Percentiles rank a stretch among this genome's conserved stretches.
phyloP scores from a whole-genome alignment of 495 filamentous ascomycete species.

The Hyaloscypha finlandica region DNA sequence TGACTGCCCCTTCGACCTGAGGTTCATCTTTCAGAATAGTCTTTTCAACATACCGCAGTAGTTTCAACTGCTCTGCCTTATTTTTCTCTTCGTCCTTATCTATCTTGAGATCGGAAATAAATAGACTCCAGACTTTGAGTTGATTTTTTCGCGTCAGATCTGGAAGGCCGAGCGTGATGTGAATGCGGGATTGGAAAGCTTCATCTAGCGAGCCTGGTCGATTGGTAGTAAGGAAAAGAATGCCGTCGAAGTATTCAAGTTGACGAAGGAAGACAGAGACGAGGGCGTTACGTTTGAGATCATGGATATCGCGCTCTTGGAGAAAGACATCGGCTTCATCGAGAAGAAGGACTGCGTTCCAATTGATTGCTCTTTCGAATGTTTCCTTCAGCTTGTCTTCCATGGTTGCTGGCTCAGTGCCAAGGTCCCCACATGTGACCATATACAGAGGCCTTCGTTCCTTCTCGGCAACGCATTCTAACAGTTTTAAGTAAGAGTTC shows the following conservation, averaged over 20 bases:
- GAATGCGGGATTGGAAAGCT: too few species aligned
- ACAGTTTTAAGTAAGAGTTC: conserved; percentile 16
- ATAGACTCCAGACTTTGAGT: too few species aligned
- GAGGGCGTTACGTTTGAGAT: conserved; percentile 31
- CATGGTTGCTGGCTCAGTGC: conserved; percentile 25
- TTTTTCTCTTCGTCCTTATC: too few species aligned
- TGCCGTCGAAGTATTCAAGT: conserved; percentile 19
- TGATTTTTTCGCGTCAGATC: too few species aligned
- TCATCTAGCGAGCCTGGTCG: too few species aligned
- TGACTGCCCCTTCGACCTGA: too few species aligned
- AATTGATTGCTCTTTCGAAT: conserved; percentile 41
- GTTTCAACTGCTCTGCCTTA: too few species aligned
- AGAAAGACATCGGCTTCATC: too few species aligned
- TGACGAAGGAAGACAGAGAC: conserved; percentile 22
- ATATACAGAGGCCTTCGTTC: not conserved
- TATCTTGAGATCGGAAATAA: too few species aligned
- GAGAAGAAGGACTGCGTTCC: conserved; percentile 44
- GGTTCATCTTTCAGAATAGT: too few species aligned
- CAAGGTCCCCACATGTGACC: conserved; percentile 14
- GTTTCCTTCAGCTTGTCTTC: conserved; percentile 44
- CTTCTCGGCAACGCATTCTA: not conserved
- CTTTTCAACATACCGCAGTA: too few species aligned
- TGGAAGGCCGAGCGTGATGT: too few species aligned
- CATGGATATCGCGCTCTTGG: conserved; percentile 34
- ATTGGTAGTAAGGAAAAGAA: conserved; percentile 23